Conservation (phyloP, 2,329 filamentous ascomycete genomes). For the Dothideomycetes sp. region DNA sequence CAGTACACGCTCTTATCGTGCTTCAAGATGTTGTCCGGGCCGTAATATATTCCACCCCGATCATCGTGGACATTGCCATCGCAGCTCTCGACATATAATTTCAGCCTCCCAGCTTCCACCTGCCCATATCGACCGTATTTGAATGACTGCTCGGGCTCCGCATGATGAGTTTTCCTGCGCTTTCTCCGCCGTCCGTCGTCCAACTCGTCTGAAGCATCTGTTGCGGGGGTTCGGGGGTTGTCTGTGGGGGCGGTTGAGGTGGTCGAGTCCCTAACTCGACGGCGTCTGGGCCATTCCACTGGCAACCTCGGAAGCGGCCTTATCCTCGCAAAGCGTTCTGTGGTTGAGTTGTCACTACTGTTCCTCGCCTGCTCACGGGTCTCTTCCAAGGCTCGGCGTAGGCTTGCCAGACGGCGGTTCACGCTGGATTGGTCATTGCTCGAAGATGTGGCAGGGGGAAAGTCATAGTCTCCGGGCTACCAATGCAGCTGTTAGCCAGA, state of each 20-base stretch:
- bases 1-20: constrained; percentile 82
- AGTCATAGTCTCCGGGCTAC: constrained; percentile 31
- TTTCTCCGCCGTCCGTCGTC: constrained; percentile 16
- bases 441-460: constrained; percentile 29
- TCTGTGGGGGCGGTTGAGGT: too few species aligned
- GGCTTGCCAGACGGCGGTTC: constrained; percentile 18
- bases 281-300: constrained; percentile 9
- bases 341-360: constrained; percentile 12
- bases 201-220: constrained; percentile 6
- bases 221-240: background rate
- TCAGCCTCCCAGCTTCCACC: constrained; percentile 68
- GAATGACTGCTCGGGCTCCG: constrained; percentile 33
- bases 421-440: constrained; percentile 9
- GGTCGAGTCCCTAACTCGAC: constrained; percentile 3
- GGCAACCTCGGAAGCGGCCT: too few species aligned
- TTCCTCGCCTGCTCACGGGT: constrained; percentile 20
- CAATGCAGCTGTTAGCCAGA: constrained; percentile 2
- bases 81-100: constrained; percentile 81
- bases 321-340: too few species aligned
- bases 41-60: constrained; percentile 40
- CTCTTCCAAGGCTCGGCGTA: constrained; percentile 23
- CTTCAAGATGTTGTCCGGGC: constrained; percentile 70
- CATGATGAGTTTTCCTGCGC: constrained; percentile 28
- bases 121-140: constrained; percentile 82
- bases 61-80: constrained; percentile 65